phyloP scores from a whole-genome alignment of 202 grass and related monocot genomes.

The Schoenoplectus triqueter region DNA sequence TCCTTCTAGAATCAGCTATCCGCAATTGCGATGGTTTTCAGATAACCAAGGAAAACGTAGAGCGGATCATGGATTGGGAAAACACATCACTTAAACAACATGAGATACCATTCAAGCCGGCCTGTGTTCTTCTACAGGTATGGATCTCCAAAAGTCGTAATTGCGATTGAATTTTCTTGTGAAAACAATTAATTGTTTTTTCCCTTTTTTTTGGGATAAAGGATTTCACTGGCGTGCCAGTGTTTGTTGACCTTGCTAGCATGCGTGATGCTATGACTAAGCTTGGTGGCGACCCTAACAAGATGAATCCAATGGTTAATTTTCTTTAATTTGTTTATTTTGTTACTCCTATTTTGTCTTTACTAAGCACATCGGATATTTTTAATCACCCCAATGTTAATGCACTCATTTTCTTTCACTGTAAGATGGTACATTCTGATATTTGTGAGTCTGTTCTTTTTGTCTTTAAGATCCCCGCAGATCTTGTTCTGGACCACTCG shows the following conservation, averaged over 20 bases:
- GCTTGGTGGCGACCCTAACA: no score
- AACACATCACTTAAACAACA: constrained; percentile 42
- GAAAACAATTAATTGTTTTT: constrained; percentile 8
- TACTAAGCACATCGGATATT: not conserved
- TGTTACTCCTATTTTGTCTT: not conserved
- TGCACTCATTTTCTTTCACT: not conserved
- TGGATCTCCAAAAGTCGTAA: not conserved
- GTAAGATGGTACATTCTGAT: constrained; percentile 19
- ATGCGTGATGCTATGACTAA: constrained; percentile 53
- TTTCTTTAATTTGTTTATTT: not conserved
- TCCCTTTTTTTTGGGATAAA: constrained; percentile 22
- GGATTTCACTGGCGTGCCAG: constrained; percentile 50
- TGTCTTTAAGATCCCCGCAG: constrained; percentile 40
- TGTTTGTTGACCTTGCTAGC: constrained; percentile 48
- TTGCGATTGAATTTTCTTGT: not conserved
- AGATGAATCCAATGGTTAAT: constrained; percentile 47
- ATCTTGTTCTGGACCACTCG: constrained; percentile 67
- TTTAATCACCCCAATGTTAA: not conserved
- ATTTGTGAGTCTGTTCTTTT: not conserved
- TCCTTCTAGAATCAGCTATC: constrained; percentile 50
- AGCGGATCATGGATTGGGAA: constrained; percentile 52
- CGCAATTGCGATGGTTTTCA: constrained; percentile 51
- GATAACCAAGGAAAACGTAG: constrained; percentile 46
- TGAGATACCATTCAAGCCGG: constrained; percentile 52
- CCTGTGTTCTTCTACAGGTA: constrained; percentile 52